These are phyloP conservation scores for Teunomyces aglyptinius DNA, from an alignment of 805 yeast species.

Conservation along the genomic window DNA sequence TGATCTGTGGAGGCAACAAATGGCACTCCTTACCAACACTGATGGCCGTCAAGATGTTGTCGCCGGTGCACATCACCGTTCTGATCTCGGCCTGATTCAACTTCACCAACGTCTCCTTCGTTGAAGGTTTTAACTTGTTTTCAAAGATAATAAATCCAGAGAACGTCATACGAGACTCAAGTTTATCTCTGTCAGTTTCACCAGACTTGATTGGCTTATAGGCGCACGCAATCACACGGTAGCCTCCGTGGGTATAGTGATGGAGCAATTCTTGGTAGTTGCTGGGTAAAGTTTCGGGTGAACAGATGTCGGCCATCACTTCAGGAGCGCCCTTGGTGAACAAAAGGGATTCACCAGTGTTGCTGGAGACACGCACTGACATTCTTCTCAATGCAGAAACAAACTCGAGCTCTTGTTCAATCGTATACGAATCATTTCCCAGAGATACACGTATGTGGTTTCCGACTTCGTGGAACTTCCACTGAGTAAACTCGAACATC, in stretches of 20 bases:
- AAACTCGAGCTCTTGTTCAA: slow-evolving; percentile 69
- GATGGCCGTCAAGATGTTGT: slow-evolving; percentile 88
- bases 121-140: slow-evolving; percentile 75
- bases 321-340: slow-evolving; percentile 98
- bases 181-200: slow-evolving; percentile 49
- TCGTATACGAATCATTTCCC: slow-evolving; percentile 20
- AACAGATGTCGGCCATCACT: slow-evolving; percentile 77
- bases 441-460: slow-evolving; percentile 6
- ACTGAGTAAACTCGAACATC: slow-evolving; percentile 87
- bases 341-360: slow-evolving; percentile 13
- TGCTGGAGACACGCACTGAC: slow-evolving; percentile 60
- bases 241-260: slow-evolving; percentile 89
- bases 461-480: slow-evolving; percentile 69
- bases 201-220: slow-evolving; percentile 44
- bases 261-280: slow-evolving; percentile 73
- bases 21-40: slow-evolving; percentile 89
- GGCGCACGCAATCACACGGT: slow-evolving; percentile 94
- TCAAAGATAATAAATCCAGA: slow-evolving; percentile 91
- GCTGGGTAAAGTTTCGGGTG: slow-evolving; percentile 65
- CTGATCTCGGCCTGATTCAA: slow-evolving; percentile 70
- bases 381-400: slow-evolving; percentile 81
- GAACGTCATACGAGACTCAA: slow-evolving; percentile 70
- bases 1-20: slow-evolving; percentile 46
- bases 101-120: slow-evolving; percentile 57
- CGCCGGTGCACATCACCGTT: slow-evolving; percentile 97